Percentiles rank a stretch among this genome's conserved stretches.
These are phyloP conservation scores for Pseudocercospora macadamiae DNA, from an alignment of 2,329 filamentous ascomycete species.

Conservation along the genomic window DNA sequence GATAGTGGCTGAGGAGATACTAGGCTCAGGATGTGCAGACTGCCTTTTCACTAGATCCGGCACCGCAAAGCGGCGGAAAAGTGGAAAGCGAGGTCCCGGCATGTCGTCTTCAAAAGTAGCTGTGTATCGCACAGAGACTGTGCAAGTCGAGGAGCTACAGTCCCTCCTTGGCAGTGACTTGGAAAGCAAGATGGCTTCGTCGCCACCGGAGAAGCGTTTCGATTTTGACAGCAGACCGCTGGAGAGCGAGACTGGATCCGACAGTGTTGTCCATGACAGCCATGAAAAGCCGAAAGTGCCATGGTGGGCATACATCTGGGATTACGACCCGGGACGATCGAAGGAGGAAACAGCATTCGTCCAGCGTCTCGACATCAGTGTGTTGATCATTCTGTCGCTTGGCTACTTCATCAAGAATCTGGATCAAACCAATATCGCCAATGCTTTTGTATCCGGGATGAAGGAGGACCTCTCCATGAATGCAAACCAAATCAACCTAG, in stretches of 20 bases:
- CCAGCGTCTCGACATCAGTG: slow-evolving; percentile 46
- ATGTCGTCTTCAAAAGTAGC: not conserved
- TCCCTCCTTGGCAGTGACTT: not conserved
- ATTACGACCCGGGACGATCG: slow-evolving; percentile 49
- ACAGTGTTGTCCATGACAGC: not conserved
- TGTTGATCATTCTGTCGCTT: slow-evolving; percentile 52
- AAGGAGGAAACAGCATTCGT: slow-evolving; percentile 28
- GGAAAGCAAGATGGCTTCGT: not conserved
- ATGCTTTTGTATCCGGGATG: slow-evolving; percentile 54
- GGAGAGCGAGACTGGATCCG: slow-evolving; percentile 15
- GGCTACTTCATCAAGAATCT: slow-evolving; percentile 59
- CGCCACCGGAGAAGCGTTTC: slow-evolving; percentile 14
- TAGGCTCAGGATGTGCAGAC: not conserved
- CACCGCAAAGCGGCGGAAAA: not conserved
- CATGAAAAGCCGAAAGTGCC: slow-evolving; percentile 16
- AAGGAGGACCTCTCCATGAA: slow-evolving; percentile 57
- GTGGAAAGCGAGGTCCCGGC: not conserved
- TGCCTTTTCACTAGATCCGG: not conserved
- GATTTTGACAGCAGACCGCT: slow-evolving; percentile 4
- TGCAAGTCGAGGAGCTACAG: not conserved
- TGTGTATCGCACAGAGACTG: not conserved
- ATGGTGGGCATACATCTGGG: slow-evolving; percentile 51
- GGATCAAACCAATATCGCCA: slow-evolving; percentile 41
- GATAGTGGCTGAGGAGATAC: not conserved
- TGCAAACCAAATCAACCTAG: slow-evolving; percentile 59